Conservation (phyloP, 106 monocot genomes). For the Dendrobium chrysotoxum region DNA sequence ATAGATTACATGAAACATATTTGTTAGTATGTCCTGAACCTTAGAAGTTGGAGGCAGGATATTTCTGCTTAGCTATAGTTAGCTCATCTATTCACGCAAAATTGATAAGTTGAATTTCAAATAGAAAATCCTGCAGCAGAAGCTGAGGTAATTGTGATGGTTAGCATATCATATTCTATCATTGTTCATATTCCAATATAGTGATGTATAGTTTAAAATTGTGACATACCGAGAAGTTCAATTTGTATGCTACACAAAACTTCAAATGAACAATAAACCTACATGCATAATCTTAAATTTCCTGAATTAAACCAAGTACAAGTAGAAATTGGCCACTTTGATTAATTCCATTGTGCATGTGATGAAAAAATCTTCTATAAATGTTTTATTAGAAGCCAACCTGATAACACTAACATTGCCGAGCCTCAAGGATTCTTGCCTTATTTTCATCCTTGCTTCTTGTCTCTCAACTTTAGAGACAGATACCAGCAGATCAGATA, state of each 20-base stretch:
- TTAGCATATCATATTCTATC: background rate
- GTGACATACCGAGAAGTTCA: background rate
- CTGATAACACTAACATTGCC: conserved; percentile 94
- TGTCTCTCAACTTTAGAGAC: conserved; percentile 94
- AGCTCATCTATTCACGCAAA: background rate
- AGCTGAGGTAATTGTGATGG: background rate
- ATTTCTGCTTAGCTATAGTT: background rate
- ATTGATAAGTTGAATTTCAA: background rate
- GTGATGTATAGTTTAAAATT: background rate
- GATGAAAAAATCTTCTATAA: background rate
- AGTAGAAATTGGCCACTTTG: background rate
- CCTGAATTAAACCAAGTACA: background rate
- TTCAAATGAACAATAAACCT: background rate
- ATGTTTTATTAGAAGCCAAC: conserved; percentile 25
- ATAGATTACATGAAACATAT: background rate
- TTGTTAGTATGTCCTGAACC: background rate
- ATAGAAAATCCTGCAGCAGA: background rate
- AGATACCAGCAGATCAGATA: conserved; percentile 86
- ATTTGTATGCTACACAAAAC: background rate
- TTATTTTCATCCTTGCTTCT: conserved; percentile 84
- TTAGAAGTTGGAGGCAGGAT: background rate
- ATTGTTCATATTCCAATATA: background rate
- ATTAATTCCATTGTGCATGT: background rate
- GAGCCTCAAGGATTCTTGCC: conserved; percentile 82
- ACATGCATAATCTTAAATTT: background rate